Percentiles rank a stretch among this genome's conserved stretches.
Evolutionary conservation across 495 filamentous ascomycete genomes (phyloP).

Genomic region (Amorphotheca resinae): DNA sequence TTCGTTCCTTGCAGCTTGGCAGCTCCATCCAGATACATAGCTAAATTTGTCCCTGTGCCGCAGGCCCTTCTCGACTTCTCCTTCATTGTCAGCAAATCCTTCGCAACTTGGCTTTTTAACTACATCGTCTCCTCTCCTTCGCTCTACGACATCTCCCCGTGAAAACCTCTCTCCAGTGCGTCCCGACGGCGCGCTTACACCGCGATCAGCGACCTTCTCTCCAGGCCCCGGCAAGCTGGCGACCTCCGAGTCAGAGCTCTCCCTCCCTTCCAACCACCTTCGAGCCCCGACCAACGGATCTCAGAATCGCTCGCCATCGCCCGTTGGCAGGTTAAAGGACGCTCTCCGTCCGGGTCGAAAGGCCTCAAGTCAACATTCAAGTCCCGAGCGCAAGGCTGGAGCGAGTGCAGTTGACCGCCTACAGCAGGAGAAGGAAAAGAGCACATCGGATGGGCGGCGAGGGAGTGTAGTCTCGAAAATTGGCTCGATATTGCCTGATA

Average conservation of each 20-base stretch:
- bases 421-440: not conserved
- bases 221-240: slow-evolving; percentile 10
- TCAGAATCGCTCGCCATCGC: slow-evolving; percentile 31
- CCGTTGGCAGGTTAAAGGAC: slow-evolving; percentile 32
- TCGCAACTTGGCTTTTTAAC: slow-evolving; percentile 75
- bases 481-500: slow-evolving; percentile 16
- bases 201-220: slow-evolving; percentile 13
- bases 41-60: not conserved
- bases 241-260: slow-evolving; percentile 15
- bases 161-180: slow-evolving; percentile 1
- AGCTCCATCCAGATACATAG: too few relatives aligned
- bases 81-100: slow-evolving; percentile 51
- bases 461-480: slow-evolving; percentile 19
- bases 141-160: slow-evolving; percentile 27
- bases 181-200: slow-evolving; percentile 10
- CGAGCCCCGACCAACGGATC: slow-evolving; percentile 24
- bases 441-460: slow-evolving; percentile 4
- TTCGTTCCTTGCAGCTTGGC: slow-evolving; percentile 4
- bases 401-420: not conserved
- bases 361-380: slow-evolving; percentile 25
- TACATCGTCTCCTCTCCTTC: slow-evolving; percentile 68
- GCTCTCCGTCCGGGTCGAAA: slow-evolving; percentile 24
- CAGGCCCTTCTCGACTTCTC: slow-evolving; percentile 36
- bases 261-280: slow-evolving; percentile 20
- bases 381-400: slow-evolving; percentile 26